Base-by-base conservation (phyloP, 371 early-diverging fungal genomes). In the Actinomortierella wolfii region DNA sequence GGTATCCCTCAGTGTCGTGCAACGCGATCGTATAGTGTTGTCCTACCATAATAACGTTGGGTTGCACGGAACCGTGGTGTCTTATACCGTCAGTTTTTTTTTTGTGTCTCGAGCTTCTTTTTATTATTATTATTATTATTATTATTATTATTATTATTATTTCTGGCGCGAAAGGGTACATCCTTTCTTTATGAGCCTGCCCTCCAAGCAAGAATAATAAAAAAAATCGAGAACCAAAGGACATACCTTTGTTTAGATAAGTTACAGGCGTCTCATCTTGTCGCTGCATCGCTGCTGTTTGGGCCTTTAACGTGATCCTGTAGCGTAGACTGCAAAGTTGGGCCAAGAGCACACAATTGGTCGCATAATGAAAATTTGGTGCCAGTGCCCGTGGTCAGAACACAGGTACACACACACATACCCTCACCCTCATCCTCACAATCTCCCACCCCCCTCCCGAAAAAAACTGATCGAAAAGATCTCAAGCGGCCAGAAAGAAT, bases 231-330 rank as follows among this genome's bases (percentile, higher is more conserved):
- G 34, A 34, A 6, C 34, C 4, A 34, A 34, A 39, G 25, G 15
- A 43, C 34, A 34, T 62, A 53, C 87, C 86, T 48, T 87, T 86
- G 60, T 89, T 89, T 15, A 89, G 75, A 62, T 88, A 88, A 1
- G 89, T 88, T 24, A 85, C 68, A 2, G 84, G 76, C 1, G 79
- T 73, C 25, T 80, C 83, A 17, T 82, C 86, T 18, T 73, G 67
- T 23, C 78, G 77, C 59, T 83, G 84, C 61, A 83, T 82, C 24
- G 83, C 82, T 15, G 86, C 86, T 20, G 86, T 83, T 26, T 75
- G 81, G 25, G 81, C 79, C 44, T 81, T 79, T n/a, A 80, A 42
- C 1, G 67, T 56, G 17, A 77, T 56, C 52, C 53, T 68, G 54
- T 67, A 78, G 17, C 77, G 58, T 40, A 80, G 40, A 29, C 73